Evolutionary conservation across 1,139 yeast genomes (phyloP).

Genomic region (Taphrina flavorubra): DNA sequence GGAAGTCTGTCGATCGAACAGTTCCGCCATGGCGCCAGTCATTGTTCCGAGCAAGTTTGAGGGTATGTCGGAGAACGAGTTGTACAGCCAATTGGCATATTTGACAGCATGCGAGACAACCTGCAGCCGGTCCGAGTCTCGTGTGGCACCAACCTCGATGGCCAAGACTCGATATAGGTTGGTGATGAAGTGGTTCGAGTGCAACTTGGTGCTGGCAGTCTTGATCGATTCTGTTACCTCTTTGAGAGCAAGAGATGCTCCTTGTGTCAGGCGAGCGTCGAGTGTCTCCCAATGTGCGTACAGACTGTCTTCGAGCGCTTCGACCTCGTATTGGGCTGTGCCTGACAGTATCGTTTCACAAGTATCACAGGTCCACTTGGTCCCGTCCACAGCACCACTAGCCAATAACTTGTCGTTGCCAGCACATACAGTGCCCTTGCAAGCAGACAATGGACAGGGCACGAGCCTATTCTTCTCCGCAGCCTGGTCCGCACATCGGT

Average conservation of each 20-base stretch:
- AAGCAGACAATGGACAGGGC: not conserved
- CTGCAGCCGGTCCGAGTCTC: not conserved
- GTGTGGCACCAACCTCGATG: conserved; percentile 17
- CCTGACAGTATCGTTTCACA: not conserved
- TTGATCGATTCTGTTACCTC: conserved; percentile 7
- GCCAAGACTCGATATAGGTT: conserved; percentile 20
- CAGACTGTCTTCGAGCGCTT: not conserved
- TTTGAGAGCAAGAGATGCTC: not conserved
- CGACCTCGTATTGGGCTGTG: not conserved
- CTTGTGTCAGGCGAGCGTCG: conserved; percentile 7
- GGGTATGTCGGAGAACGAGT: conserved; percentile 7
- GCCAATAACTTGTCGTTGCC: not conserved
- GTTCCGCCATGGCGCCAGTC: conserved; percentile 31
- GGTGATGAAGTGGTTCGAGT: conserved; percentile 17
- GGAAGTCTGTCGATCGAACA: conserved; percentile 15
- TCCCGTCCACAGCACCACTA: too few relatives aligned
- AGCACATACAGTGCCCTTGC: conserved; percentile 12
- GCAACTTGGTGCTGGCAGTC: not conserved
- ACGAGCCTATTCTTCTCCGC: not conserved
- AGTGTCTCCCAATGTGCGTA: conserved; percentile 9
- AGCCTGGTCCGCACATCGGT: conserved; percentile 2
- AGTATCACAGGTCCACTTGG: not conserved
- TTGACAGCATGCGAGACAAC: conserved; percentile 2
- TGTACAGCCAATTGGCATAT: conserved; percentile 17
- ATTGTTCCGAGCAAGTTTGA: conserved; percentile 20